Conservation (phyloP, 768 basidiomycete genomes). For the Melanogaster broomeanus region DNA sequence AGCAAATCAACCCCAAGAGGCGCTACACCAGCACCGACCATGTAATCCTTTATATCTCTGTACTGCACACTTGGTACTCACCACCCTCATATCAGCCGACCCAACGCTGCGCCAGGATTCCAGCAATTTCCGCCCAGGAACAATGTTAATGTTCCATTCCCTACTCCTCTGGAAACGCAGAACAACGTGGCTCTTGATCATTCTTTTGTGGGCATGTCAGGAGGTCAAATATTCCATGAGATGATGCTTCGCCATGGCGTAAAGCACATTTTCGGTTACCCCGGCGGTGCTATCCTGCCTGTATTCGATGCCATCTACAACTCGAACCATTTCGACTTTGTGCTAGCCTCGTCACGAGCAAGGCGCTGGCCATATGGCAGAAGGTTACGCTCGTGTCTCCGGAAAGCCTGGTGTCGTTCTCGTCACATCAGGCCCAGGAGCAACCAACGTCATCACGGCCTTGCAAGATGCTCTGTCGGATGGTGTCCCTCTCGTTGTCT, state of each 20-base stretch:
- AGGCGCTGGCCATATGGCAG: slow-evolving; percentile 98
- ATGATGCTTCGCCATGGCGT: slow-evolving; percentile 99
- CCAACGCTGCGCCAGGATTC: slow-evolving; percentile 58
- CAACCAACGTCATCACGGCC: slow-evolving; percentile 96
- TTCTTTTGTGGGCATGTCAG: slow-evolving; percentile 91
- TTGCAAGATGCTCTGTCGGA: slow-evolving; percentile 98
- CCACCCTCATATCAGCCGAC: slow-evolving; percentile 48
- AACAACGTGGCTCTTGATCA: slow-evolving; percentile 63
- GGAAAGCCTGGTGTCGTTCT: slow-evolving; percentile 98
- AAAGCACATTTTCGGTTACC: slow-evolving; percentile 97
- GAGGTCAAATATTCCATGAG: slow-evolving; percentile 98
- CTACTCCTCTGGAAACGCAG: slow-evolving; percentile 35
- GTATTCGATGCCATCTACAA: slow-evolving; percentile 99
- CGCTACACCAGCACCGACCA: slow-evolving; percentile 60
- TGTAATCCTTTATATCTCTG: slow-evolving; percentile 44
- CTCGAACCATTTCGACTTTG: slow-evolving; percentile 91
- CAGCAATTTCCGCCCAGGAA: slow-evolving; percentile 48
- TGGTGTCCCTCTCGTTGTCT: slow-evolving; percentile 92
- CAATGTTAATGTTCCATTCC: slow-evolving; percentile 38
- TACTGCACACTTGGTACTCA: slow-evolving; percentile 8
- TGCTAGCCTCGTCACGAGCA: slow-evolving; percentile 97
- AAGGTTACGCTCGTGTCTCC: slow-evolving; percentile 96
- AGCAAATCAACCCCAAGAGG: slow-evolving; percentile 64
- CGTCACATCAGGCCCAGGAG: slow-evolving; percentile 97
- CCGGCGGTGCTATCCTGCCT: slow-evolving; percentile 96